phyloP scores from a whole-genome alignment of 2,329 filamentous ascomycete genomes.

The Colletotrichum incanum region DNA sequence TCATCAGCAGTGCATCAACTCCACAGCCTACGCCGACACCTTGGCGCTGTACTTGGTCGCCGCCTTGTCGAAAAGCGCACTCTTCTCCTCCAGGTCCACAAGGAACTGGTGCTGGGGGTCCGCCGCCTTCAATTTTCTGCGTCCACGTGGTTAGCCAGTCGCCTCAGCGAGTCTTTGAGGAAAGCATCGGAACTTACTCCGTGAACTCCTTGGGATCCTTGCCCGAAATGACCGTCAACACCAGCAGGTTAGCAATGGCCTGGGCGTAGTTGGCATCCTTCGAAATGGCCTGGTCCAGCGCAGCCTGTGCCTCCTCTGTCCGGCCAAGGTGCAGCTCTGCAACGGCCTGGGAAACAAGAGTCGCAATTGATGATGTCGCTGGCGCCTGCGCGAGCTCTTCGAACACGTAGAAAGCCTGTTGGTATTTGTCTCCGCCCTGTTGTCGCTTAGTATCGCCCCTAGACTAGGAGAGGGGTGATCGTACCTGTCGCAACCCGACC shows the following conservation, averaged over 20 bases:
- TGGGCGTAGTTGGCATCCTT: constrained; percentile 81
- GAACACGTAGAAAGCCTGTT: constrained; percentile 97
- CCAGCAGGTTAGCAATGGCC: constrained; percentile 86
- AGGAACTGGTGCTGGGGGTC: constrained; percentile 81
- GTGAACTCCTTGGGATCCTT: constrained; percentile 77
- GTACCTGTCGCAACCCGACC: constrained; percentile 89
- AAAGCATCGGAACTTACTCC: constrained; percentile 63
- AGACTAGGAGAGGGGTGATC: constrained; percentile 48
- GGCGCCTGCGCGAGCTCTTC: constrained; percentile 94
- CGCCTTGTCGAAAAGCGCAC: constrained; percentile 87
- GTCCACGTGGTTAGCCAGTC: constrained; percentile 29
- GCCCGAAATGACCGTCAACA: constrained; percentile 83
- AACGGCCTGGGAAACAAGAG: constrained; percentile 89
- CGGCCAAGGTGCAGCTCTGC: constrained; percentile 93
- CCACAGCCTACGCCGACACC: constrained; percentile 67
- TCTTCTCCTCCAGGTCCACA: constrained; percentile 86
- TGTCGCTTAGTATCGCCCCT: constrained; percentile 47
- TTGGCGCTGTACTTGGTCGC: constrained; percentile 90
- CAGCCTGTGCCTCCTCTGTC: constrained; percentile 89
- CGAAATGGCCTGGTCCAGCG: constrained; percentile 83
- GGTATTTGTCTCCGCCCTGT: constrained; percentile 94
- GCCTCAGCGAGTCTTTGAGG: neutral
- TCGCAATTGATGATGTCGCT: constrained; percentile 81
- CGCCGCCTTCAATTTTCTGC: constrained; percentile 69
- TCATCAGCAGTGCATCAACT: constrained; percentile 37